Evolutionary conservation across 306 rosid species (phyloP).

Genomic region (Vigna unguiculata): DNA sequence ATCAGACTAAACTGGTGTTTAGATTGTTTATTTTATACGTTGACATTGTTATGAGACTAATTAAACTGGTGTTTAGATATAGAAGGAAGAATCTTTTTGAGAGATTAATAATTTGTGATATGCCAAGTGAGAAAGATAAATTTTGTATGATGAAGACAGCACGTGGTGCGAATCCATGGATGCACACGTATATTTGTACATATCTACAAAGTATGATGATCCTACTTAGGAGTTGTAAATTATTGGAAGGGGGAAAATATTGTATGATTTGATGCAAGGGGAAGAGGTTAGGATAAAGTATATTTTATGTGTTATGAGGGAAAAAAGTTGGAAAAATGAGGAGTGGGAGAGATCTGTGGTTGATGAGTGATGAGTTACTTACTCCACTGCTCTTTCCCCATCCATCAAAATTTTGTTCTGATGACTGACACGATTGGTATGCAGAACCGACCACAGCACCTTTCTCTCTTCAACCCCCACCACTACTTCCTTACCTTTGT

Average conservation of each 20-base stretch:
- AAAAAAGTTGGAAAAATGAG: slow-evolving; percentile 33
- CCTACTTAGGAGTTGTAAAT: slow-evolving; percentile 32
- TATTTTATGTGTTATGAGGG: not conserved
- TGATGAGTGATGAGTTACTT: slow-evolving; percentile 51
- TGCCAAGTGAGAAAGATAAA: not conserved
- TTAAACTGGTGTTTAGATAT: no score
- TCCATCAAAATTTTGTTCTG: slow-evolving; percentile 50
- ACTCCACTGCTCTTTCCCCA: slow-evolving; percentile 56
- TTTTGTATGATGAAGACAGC: slow-evolving; percentile 35
- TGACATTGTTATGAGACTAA: no score
- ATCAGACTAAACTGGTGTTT: no score
- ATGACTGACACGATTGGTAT: slow-evolving; percentile 57
- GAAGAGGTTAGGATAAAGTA: not conserved
- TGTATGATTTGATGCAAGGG: not conserved
- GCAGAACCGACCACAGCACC: slow-evolving; percentile 45
- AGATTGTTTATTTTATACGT: no score
- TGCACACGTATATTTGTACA: slow-evolving; percentile 25
- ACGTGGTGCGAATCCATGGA: slow-evolving; percentile 43
- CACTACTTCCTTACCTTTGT: slow-evolving; percentile 42
- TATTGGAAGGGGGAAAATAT: slow-evolving; percentile 2
- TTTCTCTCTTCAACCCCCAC: slow-evolving; percentile 35
- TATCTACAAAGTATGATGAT: slow-evolving; percentile 30
- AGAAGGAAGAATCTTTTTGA: not conserved
- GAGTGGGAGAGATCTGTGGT: slow-evolving; percentile 24
- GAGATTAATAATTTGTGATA: not conserved